Conservation (phyloP, 1,284 basidiomycete species). For the Cryptococcus sp. region DNA sequence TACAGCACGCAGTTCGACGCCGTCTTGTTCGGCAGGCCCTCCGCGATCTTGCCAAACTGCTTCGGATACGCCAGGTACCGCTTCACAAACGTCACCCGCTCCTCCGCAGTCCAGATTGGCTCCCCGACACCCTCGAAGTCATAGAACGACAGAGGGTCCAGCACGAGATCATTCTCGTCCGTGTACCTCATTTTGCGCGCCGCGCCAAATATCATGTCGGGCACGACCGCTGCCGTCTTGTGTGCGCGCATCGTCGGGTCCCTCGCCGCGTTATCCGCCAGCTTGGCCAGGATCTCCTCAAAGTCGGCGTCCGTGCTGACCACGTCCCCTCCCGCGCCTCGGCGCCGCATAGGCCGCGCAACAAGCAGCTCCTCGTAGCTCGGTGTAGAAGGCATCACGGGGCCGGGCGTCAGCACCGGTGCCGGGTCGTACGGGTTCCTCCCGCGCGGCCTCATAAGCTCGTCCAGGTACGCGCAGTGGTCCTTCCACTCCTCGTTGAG, state of each 20-base stretch:
- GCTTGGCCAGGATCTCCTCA: constrained; percentile 89
- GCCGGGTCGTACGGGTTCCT: constrained; percentile 36
- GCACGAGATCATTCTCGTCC: constrained; percentile 77
- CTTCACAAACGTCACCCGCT: constrained; percentile 73
- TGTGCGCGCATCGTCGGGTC: constrained; percentile 84
- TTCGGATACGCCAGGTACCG: constrained; percentile 84
- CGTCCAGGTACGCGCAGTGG: constrained; percentile 66
- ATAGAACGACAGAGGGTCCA: constrained; percentile 75
- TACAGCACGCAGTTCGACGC: constrained; percentile 84
- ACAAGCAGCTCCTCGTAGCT: constrained; percentile 33
- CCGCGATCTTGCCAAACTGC: constrained; percentile 78
- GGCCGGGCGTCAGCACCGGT: constrained; percentile 31
- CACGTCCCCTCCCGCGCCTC: constrained; percentile 63
- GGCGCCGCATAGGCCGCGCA: constrained; percentile 32
- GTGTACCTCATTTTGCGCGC: constrained; percentile 64
- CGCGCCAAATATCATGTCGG: constrained; percentile 81
- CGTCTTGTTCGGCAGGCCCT: constrained; percentile 78
- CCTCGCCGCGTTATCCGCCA: constrained; percentile 86
- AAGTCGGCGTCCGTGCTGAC: constrained; percentile 95
- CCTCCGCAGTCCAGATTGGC: constrained; percentile 78
- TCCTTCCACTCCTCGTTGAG: constrained; percentile 68
- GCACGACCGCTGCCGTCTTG: constrained; percentile 82
- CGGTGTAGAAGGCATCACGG: constrained; percentile 21
- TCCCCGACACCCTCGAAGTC: constrained; percentile 65
- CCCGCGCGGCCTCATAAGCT: constrained; percentile 42